phyloP scores from a whole-genome alignment of 1,284 basidiomycete species.

The Fistulinella cinereoalba region DNA sequence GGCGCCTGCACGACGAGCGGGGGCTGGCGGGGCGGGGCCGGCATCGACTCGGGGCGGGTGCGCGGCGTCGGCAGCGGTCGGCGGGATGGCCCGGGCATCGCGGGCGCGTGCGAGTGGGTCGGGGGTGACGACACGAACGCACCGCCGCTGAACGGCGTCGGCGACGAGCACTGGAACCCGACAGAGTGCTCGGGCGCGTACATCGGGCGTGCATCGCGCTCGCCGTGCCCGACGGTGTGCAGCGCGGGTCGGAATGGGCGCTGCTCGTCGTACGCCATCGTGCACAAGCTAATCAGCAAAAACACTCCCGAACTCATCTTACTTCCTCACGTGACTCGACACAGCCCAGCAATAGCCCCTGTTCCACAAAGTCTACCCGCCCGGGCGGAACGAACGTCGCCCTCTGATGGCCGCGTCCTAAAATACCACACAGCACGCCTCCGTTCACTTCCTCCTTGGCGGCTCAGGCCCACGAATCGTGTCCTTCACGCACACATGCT shows the following conservation, averaged over 20 bases:
- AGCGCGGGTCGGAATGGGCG: constrained; percentile 9
- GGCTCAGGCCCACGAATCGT: too few relatives aligned
- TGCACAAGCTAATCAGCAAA: constrained; percentile 6
- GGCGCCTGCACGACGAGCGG: constrained; percentile 31
- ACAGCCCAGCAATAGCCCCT: constrained; percentile 27
- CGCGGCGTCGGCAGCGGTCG: constrained; percentile 31
- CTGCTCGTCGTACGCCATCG: constrained; percentile 26
- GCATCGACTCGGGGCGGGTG: constrained; percentile 32
- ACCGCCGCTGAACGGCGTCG: constrained; percentile 1
- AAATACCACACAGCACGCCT: too few relatives aligned
- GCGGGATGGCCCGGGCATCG: constrained; percentile 21
- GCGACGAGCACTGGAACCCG: constrained; percentile 22
- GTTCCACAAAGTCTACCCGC: background rate
- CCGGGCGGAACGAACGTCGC: too few relatives aligned
- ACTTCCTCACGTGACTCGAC: constrained; percentile 17
- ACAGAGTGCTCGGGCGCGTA: constrained; percentile 13
- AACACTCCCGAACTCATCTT: background rate
- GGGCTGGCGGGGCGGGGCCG: constrained; percentile 19
- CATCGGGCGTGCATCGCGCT: constrained; percentile 7
- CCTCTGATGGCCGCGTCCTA: too few relatives aligned
- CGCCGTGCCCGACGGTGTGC: constrained; percentile 8
- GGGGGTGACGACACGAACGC: constrained; percentile 5
- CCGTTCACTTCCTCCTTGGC: too few relatives aligned
- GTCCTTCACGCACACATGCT: too few relatives aligned
- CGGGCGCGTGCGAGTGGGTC: constrained; percentile 5